Percentiles rank a stretch among this genome's conserved stretches.
phyloP scores from a whole-genome alignment of 306 rosid genomes.

The Prunus campanulata region DNA sequence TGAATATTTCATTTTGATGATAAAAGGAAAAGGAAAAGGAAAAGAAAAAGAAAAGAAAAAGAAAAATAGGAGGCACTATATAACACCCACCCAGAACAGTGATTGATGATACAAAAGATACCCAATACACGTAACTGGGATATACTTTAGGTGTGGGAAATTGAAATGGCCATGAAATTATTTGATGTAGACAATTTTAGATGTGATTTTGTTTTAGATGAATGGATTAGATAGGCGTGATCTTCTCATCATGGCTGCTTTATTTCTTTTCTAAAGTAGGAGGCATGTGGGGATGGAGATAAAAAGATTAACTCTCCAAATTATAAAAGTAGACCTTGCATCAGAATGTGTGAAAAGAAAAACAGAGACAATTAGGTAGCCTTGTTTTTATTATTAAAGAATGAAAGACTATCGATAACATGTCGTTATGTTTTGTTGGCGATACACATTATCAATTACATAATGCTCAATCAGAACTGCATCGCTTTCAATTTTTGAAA shows the following conservation, averaged over 20 bases:
- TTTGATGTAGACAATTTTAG: neutral
- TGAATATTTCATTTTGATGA: slow-evolving; percentile 3
- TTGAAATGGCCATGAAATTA: neutral
- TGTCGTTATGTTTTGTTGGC: no score
- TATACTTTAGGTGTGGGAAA: slow-evolving; percentile 7
- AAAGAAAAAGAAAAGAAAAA: neutral
- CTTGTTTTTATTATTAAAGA: neutral
- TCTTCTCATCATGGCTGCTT: slow-evolving; percentile 13
- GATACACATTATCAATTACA: no score
- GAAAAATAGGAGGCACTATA: neutral
- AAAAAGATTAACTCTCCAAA: neutral
- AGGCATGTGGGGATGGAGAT: slow-evolving; percentile 15
- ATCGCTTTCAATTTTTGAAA: neutral
- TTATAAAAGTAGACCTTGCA: neutral
- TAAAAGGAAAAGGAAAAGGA: neutral
- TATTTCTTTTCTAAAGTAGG: slow-evolving; percentile 1
- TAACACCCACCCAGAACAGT: slow-evolving; percentile 5
- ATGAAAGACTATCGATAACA: no score
- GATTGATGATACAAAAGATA: slow-evolving; percentile 5
- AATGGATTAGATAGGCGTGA: neutral
- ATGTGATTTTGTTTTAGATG: neutral
- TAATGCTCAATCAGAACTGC: no score
- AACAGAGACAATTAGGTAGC: neutral
- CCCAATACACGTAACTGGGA: neutral
- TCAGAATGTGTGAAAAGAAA: neutral